These are phyloP conservation scores for Diversispora epigaea DNA, from an alignment of 192 early-diverging fungal species.

Conservation along the genomic window DNA sequence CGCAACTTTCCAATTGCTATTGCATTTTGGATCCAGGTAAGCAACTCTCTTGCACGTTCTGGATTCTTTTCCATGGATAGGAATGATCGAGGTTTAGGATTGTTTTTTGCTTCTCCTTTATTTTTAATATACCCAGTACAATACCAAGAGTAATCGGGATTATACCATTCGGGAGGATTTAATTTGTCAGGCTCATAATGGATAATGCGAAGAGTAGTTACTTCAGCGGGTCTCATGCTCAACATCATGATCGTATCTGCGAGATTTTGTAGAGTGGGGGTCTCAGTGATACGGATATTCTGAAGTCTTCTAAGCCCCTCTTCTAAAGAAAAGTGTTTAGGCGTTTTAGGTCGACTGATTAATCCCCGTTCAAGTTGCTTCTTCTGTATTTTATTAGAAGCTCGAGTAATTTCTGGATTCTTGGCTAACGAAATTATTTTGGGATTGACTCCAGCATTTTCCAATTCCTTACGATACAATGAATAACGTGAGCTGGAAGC, in stretches of 20 bases:
- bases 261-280: neutral
- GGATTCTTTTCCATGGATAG: slow-evolving; percentile 27
- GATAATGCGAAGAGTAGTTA: neutral
- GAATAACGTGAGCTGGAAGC: neutral
- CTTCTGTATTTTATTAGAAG: slow-evolving; percentile 27
- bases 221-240: slow-evolving; percentile 24
- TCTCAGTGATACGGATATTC: slow-evolving; percentile 4
- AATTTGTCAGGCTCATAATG: slow-evolving; percentile 8
- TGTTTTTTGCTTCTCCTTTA: slow-evolving; percentile 28
- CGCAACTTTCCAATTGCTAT: slow-evolving; percentile 10
- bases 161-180: slow-evolving; percentile 20
- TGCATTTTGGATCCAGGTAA: slow-evolving; percentile 27
- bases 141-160: slow-evolving; percentile 24
- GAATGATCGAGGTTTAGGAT: slow-evolving; percentile 18
- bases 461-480: slow-evolving; percentile 17
- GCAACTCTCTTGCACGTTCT: slow-evolving; percentile 27
- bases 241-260: slow-evolving; percentile 25
- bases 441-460: neutral
- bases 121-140: slow-evolving; percentile 27
- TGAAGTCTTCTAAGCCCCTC: slow-evolving; percentile 3
- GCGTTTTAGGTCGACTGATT: neutral
- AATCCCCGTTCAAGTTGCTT: neutral
- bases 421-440: slow-evolving; percentile 10
- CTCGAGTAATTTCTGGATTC: neutral
- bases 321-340: slow-evolving; percentile 2